Conservation (phyloP, 805 yeast genomes). For the Vanderwaltozyma verrucispora region DNA sequence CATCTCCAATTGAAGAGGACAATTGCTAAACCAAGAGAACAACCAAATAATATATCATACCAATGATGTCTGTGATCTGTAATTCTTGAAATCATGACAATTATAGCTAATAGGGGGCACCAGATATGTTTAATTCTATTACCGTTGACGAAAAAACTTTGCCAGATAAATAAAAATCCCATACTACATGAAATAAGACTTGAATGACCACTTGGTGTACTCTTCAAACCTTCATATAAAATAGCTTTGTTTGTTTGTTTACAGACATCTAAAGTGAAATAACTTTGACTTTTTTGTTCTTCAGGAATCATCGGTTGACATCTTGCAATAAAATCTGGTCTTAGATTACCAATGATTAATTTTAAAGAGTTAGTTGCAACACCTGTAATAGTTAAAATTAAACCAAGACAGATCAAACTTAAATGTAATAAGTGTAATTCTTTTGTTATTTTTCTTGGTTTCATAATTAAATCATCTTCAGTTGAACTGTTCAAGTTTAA, state of each 20-base stretch:
- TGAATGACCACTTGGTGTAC: slow-evolving; percentile 27
- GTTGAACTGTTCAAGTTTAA: background rate
- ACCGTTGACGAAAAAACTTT: slow-evolving; percentile 11
- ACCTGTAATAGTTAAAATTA: slow-evolving; percentile 17
- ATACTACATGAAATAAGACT: slow-evolving; percentile 17
- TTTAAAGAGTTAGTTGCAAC: slow-evolving; percentile 20
- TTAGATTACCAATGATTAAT: slow-evolving; percentile 16
- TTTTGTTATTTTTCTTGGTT: slow-evolving; percentile 13
- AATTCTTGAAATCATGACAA: slow-evolving; percentile 22
- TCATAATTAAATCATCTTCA: slow-evolving; percentile 4
- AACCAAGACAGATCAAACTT: slow-evolving; percentile 12
- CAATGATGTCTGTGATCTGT: slow-evolving; percentile 26
- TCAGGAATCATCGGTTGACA: slow-evolving; percentile 14
- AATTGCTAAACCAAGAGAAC: slow-evolving; percentile 10
- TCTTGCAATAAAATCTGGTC: slow-evolving; percentile 25
- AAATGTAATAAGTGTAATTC: slow-evolving; percentile 17
- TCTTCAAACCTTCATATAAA: slow-evolving; percentile 22
- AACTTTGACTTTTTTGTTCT: slow-evolving; percentile 1
- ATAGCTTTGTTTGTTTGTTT: slow-evolving; percentile 11
- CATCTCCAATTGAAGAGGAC: slow-evolving; percentile 9
- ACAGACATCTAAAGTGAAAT: slow-evolving; percentile 11
- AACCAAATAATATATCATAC: slow-evolving; percentile 23
- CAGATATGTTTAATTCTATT: slow-evolving; percentile 14
- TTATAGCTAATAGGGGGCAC: slow-evolving; percentile 16
- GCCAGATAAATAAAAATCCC: slow-evolving; percentile 20